Conservation (phyloP, 73 alveolate genomes). For the Symbiodinium natans region DNA sequence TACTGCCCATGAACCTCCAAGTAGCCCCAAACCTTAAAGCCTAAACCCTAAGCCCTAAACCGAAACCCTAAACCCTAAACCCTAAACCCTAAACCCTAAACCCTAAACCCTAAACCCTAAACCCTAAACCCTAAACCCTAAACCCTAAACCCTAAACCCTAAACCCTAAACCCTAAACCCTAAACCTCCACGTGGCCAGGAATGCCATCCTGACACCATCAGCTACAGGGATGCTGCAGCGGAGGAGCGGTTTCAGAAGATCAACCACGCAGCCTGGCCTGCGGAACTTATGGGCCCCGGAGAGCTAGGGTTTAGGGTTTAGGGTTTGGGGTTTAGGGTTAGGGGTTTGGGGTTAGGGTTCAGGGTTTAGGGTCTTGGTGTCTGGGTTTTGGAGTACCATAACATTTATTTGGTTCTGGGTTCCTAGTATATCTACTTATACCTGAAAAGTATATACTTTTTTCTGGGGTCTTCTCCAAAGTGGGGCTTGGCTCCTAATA, state of each 20-base stretch:
- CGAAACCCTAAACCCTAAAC: neutral
- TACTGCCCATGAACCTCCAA: neutral
- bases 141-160: neutral
- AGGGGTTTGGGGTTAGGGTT: too few species aligned
- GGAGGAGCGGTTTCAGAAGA: constrained; percentile 63
- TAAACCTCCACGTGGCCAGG: neutral
- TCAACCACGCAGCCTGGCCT: constrained; percentile 34
- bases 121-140: neutral
- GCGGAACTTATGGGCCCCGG: neutral
- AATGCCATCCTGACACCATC: constrained; percentile 31
- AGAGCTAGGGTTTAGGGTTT: neutral
- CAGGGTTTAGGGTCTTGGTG: too few species aligned
- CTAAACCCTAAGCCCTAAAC: neutral
- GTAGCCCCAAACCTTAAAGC: neutral
- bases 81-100: too few species aligned
- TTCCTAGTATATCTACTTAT: too few species aligned
- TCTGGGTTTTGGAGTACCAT: too few species aligned
- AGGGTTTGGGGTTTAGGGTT: too few species aligned
- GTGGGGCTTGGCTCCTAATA: too few species aligned
- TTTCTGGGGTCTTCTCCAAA: too few species aligned
- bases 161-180: neutral
- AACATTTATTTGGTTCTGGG: too few species aligned
- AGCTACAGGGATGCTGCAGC: constrained; percentile 40
- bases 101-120: too few species aligned
- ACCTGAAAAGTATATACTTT: too few species aligned